Evolutionary conservation across 495 filamentous ascomycete species (phyloP).

Genomic region (Xylaria curta): DNA sequence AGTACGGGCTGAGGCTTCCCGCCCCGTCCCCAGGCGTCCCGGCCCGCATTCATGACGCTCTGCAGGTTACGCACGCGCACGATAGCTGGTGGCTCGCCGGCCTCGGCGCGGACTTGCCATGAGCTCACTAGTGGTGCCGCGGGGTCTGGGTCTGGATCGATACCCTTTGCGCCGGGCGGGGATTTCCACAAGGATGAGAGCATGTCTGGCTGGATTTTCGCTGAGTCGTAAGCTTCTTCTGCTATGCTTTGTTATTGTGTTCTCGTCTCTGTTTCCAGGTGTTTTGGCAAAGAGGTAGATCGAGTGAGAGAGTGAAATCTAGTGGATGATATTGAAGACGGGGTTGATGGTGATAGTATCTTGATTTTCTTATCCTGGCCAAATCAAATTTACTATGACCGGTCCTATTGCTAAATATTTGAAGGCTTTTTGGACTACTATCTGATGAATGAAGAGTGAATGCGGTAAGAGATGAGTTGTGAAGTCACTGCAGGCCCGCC

Average conservation of each 20-base stretch:
- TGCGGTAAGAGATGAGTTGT: background rate
- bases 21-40: constrained; percentile 64
- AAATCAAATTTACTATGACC: background rate
- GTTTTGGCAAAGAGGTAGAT: background rate
- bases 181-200: constrained; percentile 33
- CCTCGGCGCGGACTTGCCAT: constrained; percentile 40
- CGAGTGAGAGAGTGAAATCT: background rate
- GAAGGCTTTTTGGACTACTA: background rate
- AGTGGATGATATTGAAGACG: background rate
- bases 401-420: background rate
- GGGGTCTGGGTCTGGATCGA: constrained; percentile 27
- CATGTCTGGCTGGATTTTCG: constrained; percentile 13
- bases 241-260: background rate
- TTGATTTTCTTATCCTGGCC: background rate
- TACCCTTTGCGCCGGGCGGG: constrained; percentile 25
- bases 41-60: constrained; percentile 47
- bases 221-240: background rate
- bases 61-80: constrained; percentile 61
- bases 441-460: background rate
- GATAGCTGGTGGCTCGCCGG: constrained; percentile 46
- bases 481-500: background rate
- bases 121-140: constrained; percentile 42
- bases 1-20: constrained; percentile 58
- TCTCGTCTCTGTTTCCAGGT: background rate
- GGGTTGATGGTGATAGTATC: background rate